Evolutionary conservation across 1,139 yeast genomes (phyloP), one percentile per base, ranked within the genome.

Genomic region (Protomyces macrosporus): DNA sequence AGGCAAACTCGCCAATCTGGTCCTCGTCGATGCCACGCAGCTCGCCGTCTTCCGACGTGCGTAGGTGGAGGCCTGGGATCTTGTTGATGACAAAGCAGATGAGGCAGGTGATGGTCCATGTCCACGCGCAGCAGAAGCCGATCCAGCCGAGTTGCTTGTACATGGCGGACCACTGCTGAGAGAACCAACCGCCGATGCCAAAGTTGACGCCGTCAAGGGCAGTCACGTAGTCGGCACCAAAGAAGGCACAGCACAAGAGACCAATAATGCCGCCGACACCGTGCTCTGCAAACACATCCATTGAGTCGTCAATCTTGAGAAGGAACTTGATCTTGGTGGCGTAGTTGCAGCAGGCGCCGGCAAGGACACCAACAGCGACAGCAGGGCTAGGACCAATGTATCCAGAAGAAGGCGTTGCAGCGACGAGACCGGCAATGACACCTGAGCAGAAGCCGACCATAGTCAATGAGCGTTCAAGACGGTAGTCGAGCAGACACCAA

Each of bases 1-100:
- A 93, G 32, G 98, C 98, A 77, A 93, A 93, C 76, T 93, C 98
- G 63, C 98, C 98, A 70, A 93, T 89, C 77, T 93, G 97, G 75
- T 90, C 96, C 75, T 93, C 98, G 75, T 93, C 98, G 77, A 90
- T 83, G 67, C 98, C 98, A 37, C 80, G 79, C 69, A 87, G 89
- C 75, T 93, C 98, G 16, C 86, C 97, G 61, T 86, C 86, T 74
- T 89, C 95, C 68, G 84, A 81, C 7, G 90, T 88, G 71, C 98
- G 82, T n/a, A 60, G 39, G 32, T 50, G 39, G 71, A 90, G 81
- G 9, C 93, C 95, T 3, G 98, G 98, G 45, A 91, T 86, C 69
- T 81, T 81, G 76, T 93, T 79, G 66, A 91, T 80, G 55, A 83
- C 84, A 70, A 84, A 82, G 73, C 96, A 89, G 68, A 93, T 81